Conservation (phyloP, 148 eudicot species). For the Vaccinium vitisidaea region DNA sequence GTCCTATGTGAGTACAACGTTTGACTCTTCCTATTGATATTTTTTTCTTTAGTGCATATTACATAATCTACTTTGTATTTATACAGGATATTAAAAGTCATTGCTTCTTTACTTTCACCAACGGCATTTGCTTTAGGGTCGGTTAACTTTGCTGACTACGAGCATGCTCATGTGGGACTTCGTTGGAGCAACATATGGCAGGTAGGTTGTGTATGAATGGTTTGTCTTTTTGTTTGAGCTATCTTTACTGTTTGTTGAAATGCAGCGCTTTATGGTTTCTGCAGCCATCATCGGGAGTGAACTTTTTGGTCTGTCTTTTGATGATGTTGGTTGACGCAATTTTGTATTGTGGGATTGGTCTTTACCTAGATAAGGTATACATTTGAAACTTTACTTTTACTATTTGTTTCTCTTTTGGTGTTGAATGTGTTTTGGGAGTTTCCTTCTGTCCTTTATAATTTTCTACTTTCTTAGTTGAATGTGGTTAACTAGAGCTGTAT, state of each 20-base stretch:
- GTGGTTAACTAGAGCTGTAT: neutral
- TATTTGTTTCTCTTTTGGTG: neutral
- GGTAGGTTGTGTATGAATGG: slow-evolving; percentile 33
- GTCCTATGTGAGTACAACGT: slow-evolving; percentile 62
- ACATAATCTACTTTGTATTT: slow-evolving; percentile 5
- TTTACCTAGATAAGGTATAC: slow-evolving; percentile 87
- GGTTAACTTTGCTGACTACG: slow-evolving; percentile 96
- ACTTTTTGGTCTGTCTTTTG: slow-evolving; percentile 76
- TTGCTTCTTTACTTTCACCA: slow-evolving; percentile 93
- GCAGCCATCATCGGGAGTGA: slow-evolving; percentile 91
- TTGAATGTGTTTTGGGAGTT: slow-evolving; percentile 1
- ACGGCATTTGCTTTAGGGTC: slow-evolving; percentile 98
- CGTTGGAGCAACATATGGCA: slow-evolving; percentile 99
- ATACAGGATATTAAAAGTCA: slow-evolving; percentile 69
- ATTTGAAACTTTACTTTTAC: neutral
- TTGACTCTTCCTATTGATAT: neutral
- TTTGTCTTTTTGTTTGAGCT: neutral
- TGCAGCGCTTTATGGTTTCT: slow-evolving; percentile 14
- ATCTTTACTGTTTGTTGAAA: slow-evolving; percentile 9
- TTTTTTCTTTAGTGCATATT: neutral
- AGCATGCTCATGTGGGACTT: slow-evolving; percentile 97
- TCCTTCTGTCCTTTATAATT: neutral
- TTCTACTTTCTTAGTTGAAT: neutral
- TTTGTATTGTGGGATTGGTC: slow-evolving; percentile 71
- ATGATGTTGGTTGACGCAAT: slow-evolving; percentile 89